Evolutionary conservation across 306 rosid genomes (phyloP), one percentile per base, ranked within the genome.

Genomic region (Elaeagnus macrophylla): DNA sequence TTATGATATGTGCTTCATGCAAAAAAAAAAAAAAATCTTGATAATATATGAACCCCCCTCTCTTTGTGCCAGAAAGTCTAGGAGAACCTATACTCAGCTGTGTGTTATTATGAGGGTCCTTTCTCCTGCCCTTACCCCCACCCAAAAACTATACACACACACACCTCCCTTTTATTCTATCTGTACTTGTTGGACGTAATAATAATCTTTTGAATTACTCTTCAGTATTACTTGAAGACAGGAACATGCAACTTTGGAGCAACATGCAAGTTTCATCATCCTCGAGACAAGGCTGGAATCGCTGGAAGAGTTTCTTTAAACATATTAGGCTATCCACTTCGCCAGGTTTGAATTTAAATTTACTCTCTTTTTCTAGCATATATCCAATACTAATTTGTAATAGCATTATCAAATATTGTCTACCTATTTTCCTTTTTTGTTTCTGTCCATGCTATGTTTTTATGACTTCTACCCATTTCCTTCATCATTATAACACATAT

Each of bases 221-320:
- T 77, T 47, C 95, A 90, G 97, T 86, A 90, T 77, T 86, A 77
- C 73, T 63, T 88, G 73, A 88, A 88, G 82, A 88, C 96, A 37
- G 96, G 96, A 66, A 90, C 94, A 61, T 90, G 97, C 86, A 90
- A 86, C 80, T 90, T 90, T 68, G 97, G 97, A 73, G 90, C 95
- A 37, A 86, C 97, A 10, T 90, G 97, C 88, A 86, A 88, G 76
- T 90, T 86, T 83, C 84, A 90, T 74, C 95, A 90, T 71, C 95
- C 97, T 54, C 76, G 89, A 81, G 97, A 90, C 75, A 90, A 79
- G 70, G 97, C 94, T 8, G 97, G 97, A 67, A 70, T 86, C 57
- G 80, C 95, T 59, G 97, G 95, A 83, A 79, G 95, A 83, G 97
- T 81, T 74, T 77, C 91, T 59, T 76, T 90, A 69, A 90, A 90